Evolutionary conservation across 129 eudicot genomes (phyloP).

Genomic region (Chrysanthemum lavandulifolium): DNA sequence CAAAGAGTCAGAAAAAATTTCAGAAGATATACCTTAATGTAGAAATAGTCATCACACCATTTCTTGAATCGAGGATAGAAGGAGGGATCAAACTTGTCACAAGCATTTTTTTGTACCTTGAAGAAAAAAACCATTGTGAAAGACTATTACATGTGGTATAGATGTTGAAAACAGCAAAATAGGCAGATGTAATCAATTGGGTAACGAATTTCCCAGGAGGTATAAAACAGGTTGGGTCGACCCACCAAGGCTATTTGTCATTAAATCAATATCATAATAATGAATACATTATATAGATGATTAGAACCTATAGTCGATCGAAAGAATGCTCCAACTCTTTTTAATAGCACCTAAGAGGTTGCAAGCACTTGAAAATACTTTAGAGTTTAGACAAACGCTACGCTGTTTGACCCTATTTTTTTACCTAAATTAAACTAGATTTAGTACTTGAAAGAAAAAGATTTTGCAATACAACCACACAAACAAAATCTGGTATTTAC

Average conservation of each 20-base stretch:
- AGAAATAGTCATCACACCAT: conserved; percentile 99
- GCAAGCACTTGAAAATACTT: not conserved
- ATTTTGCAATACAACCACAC: not conserved
- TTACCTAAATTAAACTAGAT: conserved; percentile 1
- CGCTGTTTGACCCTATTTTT: not conserved
- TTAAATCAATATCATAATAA: not conserved
- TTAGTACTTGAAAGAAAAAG: not conserved
- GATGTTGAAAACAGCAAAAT: not conserved
- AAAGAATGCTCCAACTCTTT: not conserved
- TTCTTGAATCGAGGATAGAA: conserved; percentile 98
- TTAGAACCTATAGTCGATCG: not conserved
- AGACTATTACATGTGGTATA: conserved; percentile 4
- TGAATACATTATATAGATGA: not conserved
- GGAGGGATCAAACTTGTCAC: conserved; percentile 91
- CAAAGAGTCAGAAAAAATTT: not conserved
- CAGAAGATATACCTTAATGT: conserved; percentile 64
- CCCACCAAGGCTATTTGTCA: not conserved
- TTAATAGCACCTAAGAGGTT: not conserved
- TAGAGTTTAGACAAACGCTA: not conserved
- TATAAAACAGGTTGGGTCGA: not conserved
- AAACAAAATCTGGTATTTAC: conserved; percentile 30
- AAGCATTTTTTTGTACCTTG: conserved; percentile 87
- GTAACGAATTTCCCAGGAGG: not conserved
- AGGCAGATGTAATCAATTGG: not conserved
- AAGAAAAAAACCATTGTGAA: conserved; percentile 25